A percentile compares a stretch with the other conserved stretches of the same genome.
Evolutionary conservation across 1,284 basidiomycete species (phyloP).

Genomic region (Wolfiporia cocos): DNA sequence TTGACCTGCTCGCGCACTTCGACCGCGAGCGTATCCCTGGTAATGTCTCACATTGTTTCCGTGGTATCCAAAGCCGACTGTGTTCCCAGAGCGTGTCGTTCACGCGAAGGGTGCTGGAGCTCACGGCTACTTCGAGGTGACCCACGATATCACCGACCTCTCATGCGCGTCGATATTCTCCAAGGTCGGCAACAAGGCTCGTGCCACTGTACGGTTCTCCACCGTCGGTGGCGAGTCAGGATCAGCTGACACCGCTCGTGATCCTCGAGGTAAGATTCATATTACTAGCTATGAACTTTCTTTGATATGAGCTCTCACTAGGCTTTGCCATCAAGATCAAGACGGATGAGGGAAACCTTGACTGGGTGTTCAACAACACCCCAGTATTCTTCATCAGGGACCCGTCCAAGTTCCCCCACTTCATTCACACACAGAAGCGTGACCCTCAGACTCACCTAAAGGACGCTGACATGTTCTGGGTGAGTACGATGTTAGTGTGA

Average conservation of each 20-base stretch:
- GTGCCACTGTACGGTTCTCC: constrained; percentile 79
- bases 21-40: constrained; percentile 91
- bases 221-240: constrained; percentile 87
- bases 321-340: constrained; percentile 87
- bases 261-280: constrained; percentile 61
- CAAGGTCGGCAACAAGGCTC: constrained; percentile 65
- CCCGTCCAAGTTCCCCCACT: constrained; percentile 83
- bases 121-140: constrained; percentile 88
- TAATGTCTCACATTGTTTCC: constrained; percentile 9
- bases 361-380: constrained; percentile 91
- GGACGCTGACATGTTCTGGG: constrained; percentile 80
- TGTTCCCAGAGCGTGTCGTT: constrained; percentile 39
- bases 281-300: too few relatives aligned
- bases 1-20: constrained; percentile 87
- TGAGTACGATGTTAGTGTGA: constrained; percentile 22
- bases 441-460: constrained; percentile 86
- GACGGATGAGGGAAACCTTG: constrained; percentile 86
- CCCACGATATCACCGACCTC: constrained; percentile 78
- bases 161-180: constrained; percentile 70
- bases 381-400: constrained; percentile 87
- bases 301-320: too few relatives aligned
- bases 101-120: constrained; percentile 88
- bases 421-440: constrained; percentile 94
- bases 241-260: constrained; percentile 86
- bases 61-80: not conserved